Evolutionary conservation across 306 rosid species (phyloP), one percentile per base, ranked within the genome.

Genomic region (Begonia loranthoides): DNA sequence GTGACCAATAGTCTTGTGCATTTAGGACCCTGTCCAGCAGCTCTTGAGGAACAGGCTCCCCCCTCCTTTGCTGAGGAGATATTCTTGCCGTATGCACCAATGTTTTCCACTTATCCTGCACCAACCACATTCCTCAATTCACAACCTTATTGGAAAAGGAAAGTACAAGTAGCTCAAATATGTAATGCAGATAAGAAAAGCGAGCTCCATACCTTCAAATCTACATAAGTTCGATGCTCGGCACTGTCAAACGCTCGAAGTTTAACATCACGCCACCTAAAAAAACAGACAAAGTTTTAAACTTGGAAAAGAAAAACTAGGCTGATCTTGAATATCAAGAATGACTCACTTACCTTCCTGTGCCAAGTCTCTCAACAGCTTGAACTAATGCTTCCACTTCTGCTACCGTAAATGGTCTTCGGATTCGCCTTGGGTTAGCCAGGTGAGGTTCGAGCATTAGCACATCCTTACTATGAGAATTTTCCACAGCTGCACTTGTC

Each of bases 191-290:
- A 40, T 9, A 5, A 4, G 10, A 52, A 52, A 15, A 39, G 5
- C 41, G 13, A 45, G 47, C 57, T 54, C 12, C 66, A 71, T 69
- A 79, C 94, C 96, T 87, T 87, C 72, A 87, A 73, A 70, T 87
- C 96, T 54, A 87, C 96, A 19, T 84, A 87, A 45, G 96, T 87
- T 56, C 96, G 72, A 66, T 87, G 93, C 74, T 76, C 79, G 9
- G 87, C 94, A 52, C 66, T 73, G 54, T 87, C 88, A 28, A 87
- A 87, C 28, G 93, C 87, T 34, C 69, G 67, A n/a, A 81, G 65
- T 68, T 87, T 87, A 65, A 87, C 87, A 58, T 87, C 96, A 44
- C 96, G 94, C 96, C 94, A 87, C 86, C 96, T 87, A 71, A 50
- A 70, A 59, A 60, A 43, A 13, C 36, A n/a, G 13, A 34, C 44